Base-by-base conservation (phyloP, 116 monocot species). In the Trichopus zeylanicus region DNA sequence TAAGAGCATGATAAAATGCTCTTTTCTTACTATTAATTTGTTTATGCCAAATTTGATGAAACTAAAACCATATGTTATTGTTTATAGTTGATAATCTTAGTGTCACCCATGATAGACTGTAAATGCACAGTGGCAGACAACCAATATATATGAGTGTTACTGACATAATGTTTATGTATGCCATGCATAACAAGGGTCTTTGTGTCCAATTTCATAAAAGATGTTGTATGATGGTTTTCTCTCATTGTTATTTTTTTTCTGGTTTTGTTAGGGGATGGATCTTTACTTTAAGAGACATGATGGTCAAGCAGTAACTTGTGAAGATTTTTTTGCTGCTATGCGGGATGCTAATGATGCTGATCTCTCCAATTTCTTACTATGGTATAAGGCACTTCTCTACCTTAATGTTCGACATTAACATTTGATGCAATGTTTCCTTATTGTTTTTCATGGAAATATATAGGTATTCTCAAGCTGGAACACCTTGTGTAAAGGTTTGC, bases 391-490 rank as follows among this genome's bases (percentile, higher is more conserved):
- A 61, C 38, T 8, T 28, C 31, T 67, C 18, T 25, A 24, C 12
- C 60, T 58, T 35, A n/a, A n/a, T n/a, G 55, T 31, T 56, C 21
- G 32, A 2, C 0, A 27, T 34, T 35, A 19, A 24, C 22, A 8
- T 21, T 24, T 6, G 22, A 35, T 6, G 34, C 5, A 35, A 10
- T 35, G 5, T 10, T 35, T 10, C 34, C 10, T 35, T 35, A 35
- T 35, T 5, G 10, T 35, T 10, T 24, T 5, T 49, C 9, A 6
- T 49, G 49, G 21, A 3, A 21, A 57, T 38, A 18, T 67, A 39
- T 68, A 95, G 98, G 98, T 98, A 98, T 59, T 98, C 98, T 46
- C 98, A 98, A 73, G 85, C 91, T 26, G 98, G 98, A 53, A 98
- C 88, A 11, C 98, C 98, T 57, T 46, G 31, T 29, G 66, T 91